Base-by-base conservation (phyloP, 208 protist species). In the Lotmaria passim region DNA sequence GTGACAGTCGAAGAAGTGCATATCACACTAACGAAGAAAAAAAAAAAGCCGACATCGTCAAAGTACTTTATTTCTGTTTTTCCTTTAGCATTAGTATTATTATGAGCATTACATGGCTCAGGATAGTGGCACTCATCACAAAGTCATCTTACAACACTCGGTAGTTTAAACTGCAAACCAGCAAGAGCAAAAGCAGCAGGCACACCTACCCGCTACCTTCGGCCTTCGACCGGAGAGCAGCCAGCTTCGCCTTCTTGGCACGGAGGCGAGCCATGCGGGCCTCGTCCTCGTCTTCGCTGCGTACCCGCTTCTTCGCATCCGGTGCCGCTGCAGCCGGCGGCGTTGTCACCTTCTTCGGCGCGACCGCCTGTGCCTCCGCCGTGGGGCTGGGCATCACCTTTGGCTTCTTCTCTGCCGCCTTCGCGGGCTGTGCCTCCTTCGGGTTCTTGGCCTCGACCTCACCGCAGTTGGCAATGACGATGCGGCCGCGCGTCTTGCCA, bases 381-480 rank as follows among this genome's bases (percentile, higher is more conserved):
- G 46, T 34, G 34, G 51, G 34, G 44, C 38, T 46, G 33, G 61
- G 60, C 28, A 58, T 41, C 46, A 65, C 43, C 36, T 52, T 31
- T 26, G 57, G 51, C 33, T 70, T 62, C 61, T 77, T 77, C 60
- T 50, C 53, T 15, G 14, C 34, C 17, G 15, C 33, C 51, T 58
- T 68, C 21, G 8, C 28, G 10, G n/a, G 65, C 24, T 39, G 21
- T 23, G 53, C 24, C 21, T 56, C 56, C 67, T 81, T 53, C n/a
- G 67, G 10, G 21, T 51, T 71, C 53, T 68, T 46, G 0, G 63
- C 44, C 14, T 50, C 36, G 28, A 97, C 52, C 69, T 97, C 86
- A 41, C 93, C 93, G 65, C 90, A 96, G 79, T 93, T 75, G 12
- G 79, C 61, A 31, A 97, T 87, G 50, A 66, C 41, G 38, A 96